Conservation (phyloP, 1,284 basidiomycete species). For the Entoloma clypeatum region DNA sequence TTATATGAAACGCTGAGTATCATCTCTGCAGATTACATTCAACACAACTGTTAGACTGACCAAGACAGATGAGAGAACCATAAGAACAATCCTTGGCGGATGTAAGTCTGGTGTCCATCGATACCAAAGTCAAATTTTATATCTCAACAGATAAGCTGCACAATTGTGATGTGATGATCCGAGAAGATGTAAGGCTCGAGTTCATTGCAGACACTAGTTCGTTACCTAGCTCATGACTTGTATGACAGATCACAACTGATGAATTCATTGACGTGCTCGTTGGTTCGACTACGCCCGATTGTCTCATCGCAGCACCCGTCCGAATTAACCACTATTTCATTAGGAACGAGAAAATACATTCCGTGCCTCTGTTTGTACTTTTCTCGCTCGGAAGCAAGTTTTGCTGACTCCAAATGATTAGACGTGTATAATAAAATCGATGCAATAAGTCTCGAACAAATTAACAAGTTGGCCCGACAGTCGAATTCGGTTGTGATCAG, state of each 20-base stretch:
- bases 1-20: background rate
- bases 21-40: conserved; percentile 49
- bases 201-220: conserved; percentile 9
- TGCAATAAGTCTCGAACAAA: conserved; percentile 83
- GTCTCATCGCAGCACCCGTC: conserved; percentile 9
- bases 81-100: conserved; percentile 84
- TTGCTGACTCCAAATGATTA: conserved; percentile 15
- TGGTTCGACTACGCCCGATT: conserved; percentile 39
- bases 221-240: conserved; percentile 3
- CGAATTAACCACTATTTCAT: conserved; percentile 5
- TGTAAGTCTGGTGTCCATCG: conserved; percentile 45
- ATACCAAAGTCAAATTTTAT: background rate
- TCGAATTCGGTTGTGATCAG: conserved; percentile 92
- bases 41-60: conserved; percentile 91
- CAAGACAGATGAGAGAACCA: conserved; percentile 92
- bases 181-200: conserved; percentile 76
- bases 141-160: conserved; percentile 69
- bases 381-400: background rate
- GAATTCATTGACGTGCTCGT: conserved; percentile 98
- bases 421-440: conserved; percentile 98
- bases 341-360: conserved; percentile 91
- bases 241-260: conserved; percentile 82
- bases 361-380: conserved; percentile 73
- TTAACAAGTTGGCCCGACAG: conserved; percentile 85
- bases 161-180: conserved; percentile 95